Percentiles rank a stretch among this genome's conserved stretches.
Conservation (phyloP, 768 basidiomycete genomes). For the Pilatotrama ljubarskyi region DNA sequence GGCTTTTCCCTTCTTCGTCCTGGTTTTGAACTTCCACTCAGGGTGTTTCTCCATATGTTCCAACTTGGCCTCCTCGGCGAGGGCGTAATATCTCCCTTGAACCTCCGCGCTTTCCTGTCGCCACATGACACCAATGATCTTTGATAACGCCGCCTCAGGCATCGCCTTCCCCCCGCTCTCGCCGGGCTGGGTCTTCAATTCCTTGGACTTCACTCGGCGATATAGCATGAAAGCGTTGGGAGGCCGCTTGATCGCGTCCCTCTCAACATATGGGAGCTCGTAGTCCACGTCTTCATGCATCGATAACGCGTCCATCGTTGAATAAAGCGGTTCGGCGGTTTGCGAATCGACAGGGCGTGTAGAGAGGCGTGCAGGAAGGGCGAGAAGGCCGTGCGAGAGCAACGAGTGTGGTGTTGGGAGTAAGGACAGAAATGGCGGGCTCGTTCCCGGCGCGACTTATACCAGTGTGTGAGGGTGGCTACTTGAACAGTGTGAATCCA, state of each 20-base stretch:
- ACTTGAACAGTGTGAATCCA: too few species aligned
- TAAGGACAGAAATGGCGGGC: too few species aligned
- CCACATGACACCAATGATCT: background rate
- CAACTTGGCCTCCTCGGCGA: too few species aligned
- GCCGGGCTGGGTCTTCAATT: too few species aligned
- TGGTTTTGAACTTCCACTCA: background rate
- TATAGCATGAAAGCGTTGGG: background rate
- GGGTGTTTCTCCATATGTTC: background rate
- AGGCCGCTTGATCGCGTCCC: background rate
- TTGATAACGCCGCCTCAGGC: background rate
- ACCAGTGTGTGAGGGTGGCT: too few species aligned
- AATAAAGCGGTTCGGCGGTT: too few species aligned
- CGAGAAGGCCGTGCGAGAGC: too few species aligned
- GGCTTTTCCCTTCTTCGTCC: background rate
- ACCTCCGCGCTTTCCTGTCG: background rate
- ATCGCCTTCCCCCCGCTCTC: too few species aligned
- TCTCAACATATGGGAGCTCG: background rate
- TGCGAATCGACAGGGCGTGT: background rate
- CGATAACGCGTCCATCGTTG: background rate
- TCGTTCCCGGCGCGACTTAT: too few species aligned
- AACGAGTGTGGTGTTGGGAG: too few species aligned
- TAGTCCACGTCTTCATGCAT: background rate
- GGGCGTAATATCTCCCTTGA: too few species aligned
- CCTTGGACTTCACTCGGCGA: background rate
- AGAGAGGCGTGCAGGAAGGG: too few species aligned